Evolutionary conservation across 768 basidiomycete genomes (phyloP), one percentile per base, ranked within the genome.

Genomic region (Suillus tomentosus): DNA sequence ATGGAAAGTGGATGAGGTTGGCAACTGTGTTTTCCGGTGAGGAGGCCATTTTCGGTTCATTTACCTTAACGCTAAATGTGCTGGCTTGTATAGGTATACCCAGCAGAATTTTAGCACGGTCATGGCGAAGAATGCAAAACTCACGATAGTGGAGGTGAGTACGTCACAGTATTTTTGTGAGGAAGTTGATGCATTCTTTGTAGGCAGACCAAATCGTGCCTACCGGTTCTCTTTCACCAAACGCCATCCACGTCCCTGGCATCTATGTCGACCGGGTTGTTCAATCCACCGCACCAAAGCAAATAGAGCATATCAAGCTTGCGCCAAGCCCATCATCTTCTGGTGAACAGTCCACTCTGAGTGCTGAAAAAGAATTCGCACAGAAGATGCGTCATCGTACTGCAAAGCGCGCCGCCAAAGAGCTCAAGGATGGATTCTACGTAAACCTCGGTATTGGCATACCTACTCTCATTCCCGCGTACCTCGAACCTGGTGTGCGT

Each of bases 261-360:
- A 87, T 93, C 70, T 95, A 94, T 74, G 89, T 97, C 65, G 89
- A 97, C 77, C 88, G 95, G 61, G 90, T 97, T 66, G 92, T 97
- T 58, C 80, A 80, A 51, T 87, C 95, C 10, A 91, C 88, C 0
- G 80, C 83, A 11, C 85, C 89, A 58, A 96, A 95, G 76, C 79
- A 84, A 22, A 89, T 96, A 53, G 95, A 96, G 77, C 80, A 89
- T 66, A 74, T 79, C 63, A 94, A 91, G 1, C 78, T 94, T 31
- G 88, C 91, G 2, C 76, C 82, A 22, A 79, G 80, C 37, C 77
- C 79, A 48, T 71, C 78, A 0, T 72, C 43, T 60, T 68, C 27
- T 62, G 72, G n/a, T 27, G 69, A 53, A 62, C 76, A 42, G 66
- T 79, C 45, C 67, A 15, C 72, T 3, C 48, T 72, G 64, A 73